Base-by-base conservation (phyloP, 2,329 filamentous ascomycete species). In the Calonectria fujianensis region DNA sequence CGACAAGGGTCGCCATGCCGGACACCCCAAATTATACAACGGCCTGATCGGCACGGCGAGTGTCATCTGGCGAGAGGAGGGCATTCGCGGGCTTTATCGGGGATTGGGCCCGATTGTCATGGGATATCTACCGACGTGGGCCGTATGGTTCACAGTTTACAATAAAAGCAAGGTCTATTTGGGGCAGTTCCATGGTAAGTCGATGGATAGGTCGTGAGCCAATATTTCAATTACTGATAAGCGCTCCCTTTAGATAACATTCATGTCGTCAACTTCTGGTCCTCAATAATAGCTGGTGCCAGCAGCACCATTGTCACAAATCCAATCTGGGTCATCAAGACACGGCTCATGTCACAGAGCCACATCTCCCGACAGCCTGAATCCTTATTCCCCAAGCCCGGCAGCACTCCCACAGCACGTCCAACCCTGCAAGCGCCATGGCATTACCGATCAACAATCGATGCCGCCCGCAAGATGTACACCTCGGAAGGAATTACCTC, bases 291-390 rank as follows among this genome's bases (percentile, higher is more conserved):
- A 72, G 97, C 96, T 31, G 97, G 97, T 69, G 96, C 93, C 75
- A 98, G 94, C 87, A 98, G 96, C 79, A 99, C 97, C 5, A 90
- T 98, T 76, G 94, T 94, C 76, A 99, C 97, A 31, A 99, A 98
- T 85, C 97, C 97, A 0, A 99, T 99, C 75, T 99, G 97, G 97
- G 97, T 99, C 48, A 98, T 99, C 87, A 99, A 99, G 87, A 99
- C 97, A 64, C 91, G 97, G 79, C 91, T 99, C 80, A 98, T 98
- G 97, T 98, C 97, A 48, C 97, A 98, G 87, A 94, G 93, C 90
- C 77, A 89, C 86, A 78, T 85, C 83, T 85, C 76, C 82, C 84
- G 77, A 37, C 67, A 70, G 13, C 79, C 88, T 85, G 82, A 88
- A 83, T 82, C 88, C 85, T 20, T 85, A 87, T 86, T 74, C 78